A percentile compares a stretch with the other conserved stretches of the same genome.
These are phyloP conservation scores for Phaffomyces thermotolerans DNA, from an alignment of 805 yeast species.

Conservation along the genomic window DNA sequence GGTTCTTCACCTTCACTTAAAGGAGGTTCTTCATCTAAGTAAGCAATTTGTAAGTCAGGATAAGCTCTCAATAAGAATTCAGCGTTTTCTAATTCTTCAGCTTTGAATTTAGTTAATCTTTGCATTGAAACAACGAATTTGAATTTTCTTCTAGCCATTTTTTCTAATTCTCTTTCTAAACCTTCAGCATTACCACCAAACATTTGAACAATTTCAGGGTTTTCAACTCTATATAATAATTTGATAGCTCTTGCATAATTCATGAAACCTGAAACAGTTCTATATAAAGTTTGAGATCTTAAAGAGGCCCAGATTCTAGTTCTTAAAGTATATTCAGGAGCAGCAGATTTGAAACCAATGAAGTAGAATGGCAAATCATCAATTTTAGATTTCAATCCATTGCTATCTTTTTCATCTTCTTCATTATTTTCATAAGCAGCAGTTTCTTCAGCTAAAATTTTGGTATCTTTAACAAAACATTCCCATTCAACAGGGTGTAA, in stretches of 20 bases:
- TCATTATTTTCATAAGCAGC: slow-evolving; percentile 55
- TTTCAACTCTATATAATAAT: slow-evolving; percentile 87
- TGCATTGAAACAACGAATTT: slow-evolving; percentile 82
- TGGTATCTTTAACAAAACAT: slow-evolving; percentile 93
- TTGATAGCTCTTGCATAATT: slow-evolving; percentile 95
- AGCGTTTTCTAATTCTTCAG: slow-evolving; percentile 72
- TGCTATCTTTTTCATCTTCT: slow-evolving; percentile 49
- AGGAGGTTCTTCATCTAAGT: slow-evolving; percentile 89
- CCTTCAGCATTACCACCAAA: slow-evolving; percentile 98
- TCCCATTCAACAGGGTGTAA: slow-evolving; percentile 97
- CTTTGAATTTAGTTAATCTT: slow-evolving; percentile 62
- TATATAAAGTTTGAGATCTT: slow-evolving; percentile 91
- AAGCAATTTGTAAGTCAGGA: slow-evolving; percentile 85
- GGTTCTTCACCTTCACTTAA: slow-evolving; percentile 62
- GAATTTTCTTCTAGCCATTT: slow-evolving; percentile 81
- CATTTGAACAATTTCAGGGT: slow-evolving; percentile 93
- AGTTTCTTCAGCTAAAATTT: slow-evolving; percentile 89
- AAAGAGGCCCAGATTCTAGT: slow-evolving; percentile 98
- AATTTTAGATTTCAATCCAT: slow-evolving; percentile 71
- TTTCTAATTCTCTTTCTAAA: slow-evolving; percentile 87
- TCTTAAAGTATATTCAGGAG: slow-evolving; percentile 92
- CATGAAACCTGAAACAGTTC: slow-evolving; percentile 98
- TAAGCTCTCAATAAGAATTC: slow-evolving; percentile 77
- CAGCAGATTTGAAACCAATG: slow-evolving; percentile 95
- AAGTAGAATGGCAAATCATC: slow-evolving; percentile 93